Percentiles rank a stretch among this genome's conserved stretches.
These are phyloP conservation scores for Podila epigama DNA, from an alignment of 192 early-diverging fungal species.

Conservation along the genomic window DNA sequence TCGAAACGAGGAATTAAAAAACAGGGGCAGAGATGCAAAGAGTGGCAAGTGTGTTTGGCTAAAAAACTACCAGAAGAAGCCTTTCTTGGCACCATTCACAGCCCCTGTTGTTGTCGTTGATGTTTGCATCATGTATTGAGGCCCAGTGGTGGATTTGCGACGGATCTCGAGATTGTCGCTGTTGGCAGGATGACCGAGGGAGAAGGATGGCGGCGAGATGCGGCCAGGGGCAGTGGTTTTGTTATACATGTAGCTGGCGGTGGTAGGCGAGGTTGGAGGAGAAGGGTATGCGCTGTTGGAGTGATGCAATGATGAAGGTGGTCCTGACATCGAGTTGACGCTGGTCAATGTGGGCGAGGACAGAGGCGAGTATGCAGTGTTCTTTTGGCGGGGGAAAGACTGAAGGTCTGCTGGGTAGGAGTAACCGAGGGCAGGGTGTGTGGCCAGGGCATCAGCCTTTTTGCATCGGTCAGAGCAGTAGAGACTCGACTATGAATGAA, in stretches of 20 bases:
- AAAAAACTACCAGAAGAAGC: conserved; percentile 31
- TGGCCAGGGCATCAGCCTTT: conserved; percentile 43
- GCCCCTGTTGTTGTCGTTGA: conserved; percentile 12
- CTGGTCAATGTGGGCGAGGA: conserved; percentile 41
- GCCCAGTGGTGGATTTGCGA: conserved; percentile 38
- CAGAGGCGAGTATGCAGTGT: conserved; percentile 11
- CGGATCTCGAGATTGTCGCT: conserved; percentile 13
- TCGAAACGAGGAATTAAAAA: not conserved
- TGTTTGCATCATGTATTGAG: conserved; percentile 36
- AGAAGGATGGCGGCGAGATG: conserved; percentile 44
- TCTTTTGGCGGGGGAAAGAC: conserved; percentile 35
- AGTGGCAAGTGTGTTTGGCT: not conserved
- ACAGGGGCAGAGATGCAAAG: not conserved
- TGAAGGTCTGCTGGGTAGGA: conserved; percentile 39
- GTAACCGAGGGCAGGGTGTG: conserved; percentile 40
- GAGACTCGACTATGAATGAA: conserved; percentile 26
- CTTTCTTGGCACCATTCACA: conserved; percentile 20
- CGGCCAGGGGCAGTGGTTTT: conserved; percentile 34
- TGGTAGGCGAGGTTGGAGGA: conserved; percentile 41
- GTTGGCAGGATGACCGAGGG: conserved; percentile 24
- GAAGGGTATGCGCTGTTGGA: conserved; percentile 17
- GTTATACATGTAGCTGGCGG: conserved; percentile 47
- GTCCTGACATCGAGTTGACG: conserved; percentile 11
- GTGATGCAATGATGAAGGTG: not conserved
- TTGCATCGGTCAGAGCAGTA: conserved; percentile 50